These are phyloP conservation scores for Coemansia asiatica DNA, from an alignment of 192 early-diverging fungal species.

Conservation along the genomic window DNA sequence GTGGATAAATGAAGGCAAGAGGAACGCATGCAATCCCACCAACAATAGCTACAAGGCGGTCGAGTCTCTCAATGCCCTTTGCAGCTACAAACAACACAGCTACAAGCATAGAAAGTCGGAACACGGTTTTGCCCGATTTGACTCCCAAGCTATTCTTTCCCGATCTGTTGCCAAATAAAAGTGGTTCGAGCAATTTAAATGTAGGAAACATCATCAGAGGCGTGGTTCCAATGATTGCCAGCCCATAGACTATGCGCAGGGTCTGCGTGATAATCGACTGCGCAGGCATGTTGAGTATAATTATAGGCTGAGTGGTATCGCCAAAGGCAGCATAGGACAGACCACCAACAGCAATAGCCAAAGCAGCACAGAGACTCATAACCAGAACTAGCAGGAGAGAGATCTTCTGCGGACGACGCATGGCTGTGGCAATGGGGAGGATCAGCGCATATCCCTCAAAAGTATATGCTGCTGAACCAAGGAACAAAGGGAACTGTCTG, in stretches of 20 bases:
- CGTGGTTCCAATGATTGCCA: conserved; percentile 87
- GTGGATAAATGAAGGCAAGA: conserved; percentile 79
- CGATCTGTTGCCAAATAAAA: conserved; percentile 66
- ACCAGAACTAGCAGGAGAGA: conserved; percentile 70
- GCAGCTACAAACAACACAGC: conserved; percentile 70
- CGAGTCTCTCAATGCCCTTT: conserved; percentile 68
- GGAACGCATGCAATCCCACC: conserved; percentile 75
- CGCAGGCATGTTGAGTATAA: conserved; percentile 83
- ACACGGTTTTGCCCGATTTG: conserved; percentile 81
- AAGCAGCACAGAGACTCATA: conserved; percentile 70
- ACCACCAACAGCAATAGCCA: conserved; percentile 78
- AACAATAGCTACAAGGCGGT: conserved; percentile 77
- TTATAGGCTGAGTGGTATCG: conserved; percentile 75
- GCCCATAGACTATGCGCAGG: conserved; percentile 82
- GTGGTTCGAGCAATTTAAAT: conserved; percentile 83
- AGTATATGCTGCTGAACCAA: conserved; percentile 90
- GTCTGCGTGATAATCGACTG: conserved; percentile 59
- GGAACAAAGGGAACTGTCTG: conserved; percentile 76
- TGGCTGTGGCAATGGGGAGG: conserved; percentile 67
- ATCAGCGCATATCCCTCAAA: conserved; percentile 87
- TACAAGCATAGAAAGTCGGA: conserved; percentile 64
- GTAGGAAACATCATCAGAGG: conserved; percentile 90
- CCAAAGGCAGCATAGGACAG: conserved; percentile 87
- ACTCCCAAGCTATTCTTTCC: conserved; percentile 74
- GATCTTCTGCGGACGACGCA: conserved; percentile 85